phyloP scores from a whole-genome alignment of 306 rosid genomes.

The Dalbergia cultrata region DNA sequence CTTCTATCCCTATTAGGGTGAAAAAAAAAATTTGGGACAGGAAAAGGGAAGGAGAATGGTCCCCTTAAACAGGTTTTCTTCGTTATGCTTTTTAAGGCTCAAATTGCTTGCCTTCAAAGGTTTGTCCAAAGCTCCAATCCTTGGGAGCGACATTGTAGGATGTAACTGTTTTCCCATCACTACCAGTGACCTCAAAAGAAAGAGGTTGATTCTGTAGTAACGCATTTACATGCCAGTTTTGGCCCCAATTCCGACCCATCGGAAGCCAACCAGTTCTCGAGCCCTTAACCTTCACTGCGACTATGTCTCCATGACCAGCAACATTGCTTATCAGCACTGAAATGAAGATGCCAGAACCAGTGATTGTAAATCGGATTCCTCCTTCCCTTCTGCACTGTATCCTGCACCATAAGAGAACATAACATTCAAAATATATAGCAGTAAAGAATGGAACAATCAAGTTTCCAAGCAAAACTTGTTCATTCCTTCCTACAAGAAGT shows the following conservation, averaged over 20 bases:
- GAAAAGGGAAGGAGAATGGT: slow-evolving; percentile 23
- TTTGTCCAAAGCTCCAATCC: slow-evolving; percentile 89
- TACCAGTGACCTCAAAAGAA: slow-evolving; percentile 81
- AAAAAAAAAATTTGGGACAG: not conserved
- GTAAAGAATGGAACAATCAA: slow-evolving; percentile 6
- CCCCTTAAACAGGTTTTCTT: slow-evolving; percentile 35
- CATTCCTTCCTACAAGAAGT: not conserved
- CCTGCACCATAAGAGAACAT: slow-evolving; percentile 57
- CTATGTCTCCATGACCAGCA: slow-evolving; percentile 87
- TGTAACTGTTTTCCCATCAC: slow-evolving; percentile 74
- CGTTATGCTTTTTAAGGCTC: slow-evolving; percentile 57
- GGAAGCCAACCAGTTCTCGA: slow-evolving; percentile 97
- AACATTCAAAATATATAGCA: slow-evolving; percentile 27
- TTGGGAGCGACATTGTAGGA: slow-evolving; percentile 86
- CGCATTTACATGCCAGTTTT: slow-evolving; percentile 91
- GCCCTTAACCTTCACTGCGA: slow-evolving; percentile 82
- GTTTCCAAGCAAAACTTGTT: slow-evolving; percentile 10
- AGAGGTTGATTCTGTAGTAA: slow-evolving; percentile 87
- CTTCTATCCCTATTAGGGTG: slow-evolving; percentile 31
- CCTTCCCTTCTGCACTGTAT: slow-evolving; percentile 94
- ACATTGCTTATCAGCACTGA: slow-evolving; percentile 89
- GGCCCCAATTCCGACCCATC: slow-evolving; percentile 99
- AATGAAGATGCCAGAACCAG: slow-evolving; percentile 79
- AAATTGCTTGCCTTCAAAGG: slow-evolving; percentile 95
- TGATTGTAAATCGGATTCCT: slow-evolving; percentile 74